A percentile compares a stretch with the other conserved stretches of the same genome.
Conservation (phyloP, 768 basidiomycete species). For the Gymnopilus dilepis region DNA sequence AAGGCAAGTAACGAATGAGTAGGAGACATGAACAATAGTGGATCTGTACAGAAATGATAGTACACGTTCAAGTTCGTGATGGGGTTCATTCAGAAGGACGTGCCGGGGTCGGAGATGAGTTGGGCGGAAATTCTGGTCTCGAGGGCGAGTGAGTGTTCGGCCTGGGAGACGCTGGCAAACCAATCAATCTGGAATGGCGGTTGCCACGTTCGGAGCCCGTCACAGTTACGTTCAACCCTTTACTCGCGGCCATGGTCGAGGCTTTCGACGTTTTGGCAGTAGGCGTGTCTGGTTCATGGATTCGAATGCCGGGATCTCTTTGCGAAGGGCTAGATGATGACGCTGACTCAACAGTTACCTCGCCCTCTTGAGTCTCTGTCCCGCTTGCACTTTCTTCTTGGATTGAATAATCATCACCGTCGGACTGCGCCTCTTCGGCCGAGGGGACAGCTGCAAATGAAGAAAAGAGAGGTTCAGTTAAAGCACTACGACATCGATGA, state of each 20-base stretch:
- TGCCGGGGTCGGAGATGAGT: slow-evolving; percentile 26
- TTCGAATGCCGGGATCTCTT: slow-evolving; percentile 33
- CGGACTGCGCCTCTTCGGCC: slow-evolving; percentile 69
- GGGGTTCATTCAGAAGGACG: slow-evolving; percentile 27
- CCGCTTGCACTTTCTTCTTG: slow-evolving; percentile 71
- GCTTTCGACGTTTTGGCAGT: slow-evolving; percentile 54
- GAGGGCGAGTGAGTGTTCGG: slow-evolving; percentile 48
- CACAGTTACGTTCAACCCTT: slow-evolving; percentile 72
- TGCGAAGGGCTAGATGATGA: slow-evolving; percentile 46
- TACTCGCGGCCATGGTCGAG: slow-evolving; percentile 63
- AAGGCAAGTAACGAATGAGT: slow-evolving; percentile 18
- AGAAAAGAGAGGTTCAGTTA: slow-evolving; percentile 13
- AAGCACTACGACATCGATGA: slow-evolving; percentile 15
- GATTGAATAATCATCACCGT: slow-evolving; percentile 69
- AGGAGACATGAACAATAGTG: slow-evolving; percentile 13
- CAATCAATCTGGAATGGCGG: slow-evolving; percentile 67
- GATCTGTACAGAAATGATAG: slow-evolving; percentile 13
- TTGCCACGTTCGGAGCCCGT: slow-evolving; percentile 57
- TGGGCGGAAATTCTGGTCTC: slow-evolving; percentile 30
- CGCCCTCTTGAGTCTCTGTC: slow-evolving; percentile 70
- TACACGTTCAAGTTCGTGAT: slow-evolving; percentile 13
- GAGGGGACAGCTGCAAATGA: slow-evolving; percentile 38
- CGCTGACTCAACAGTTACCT: slow-evolving; percentile 53
- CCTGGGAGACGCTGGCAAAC: slow-evolving; percentile 63
- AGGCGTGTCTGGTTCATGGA: slow-evolving; percentile 49